Conservation (phyloP, 768 basidiomycete genomes). For the Collybiopsis luxurians region DNA sequence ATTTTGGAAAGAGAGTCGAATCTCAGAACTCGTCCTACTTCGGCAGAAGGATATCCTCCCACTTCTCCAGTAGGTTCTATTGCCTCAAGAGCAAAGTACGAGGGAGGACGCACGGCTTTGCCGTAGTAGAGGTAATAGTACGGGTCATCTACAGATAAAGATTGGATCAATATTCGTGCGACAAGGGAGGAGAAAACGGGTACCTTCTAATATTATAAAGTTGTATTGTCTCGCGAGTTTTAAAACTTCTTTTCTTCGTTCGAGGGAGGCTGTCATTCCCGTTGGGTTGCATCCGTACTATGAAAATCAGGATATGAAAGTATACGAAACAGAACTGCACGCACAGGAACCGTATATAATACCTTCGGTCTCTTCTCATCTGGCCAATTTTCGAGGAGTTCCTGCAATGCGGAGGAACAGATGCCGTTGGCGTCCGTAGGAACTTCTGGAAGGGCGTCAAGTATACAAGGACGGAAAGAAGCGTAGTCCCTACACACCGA, state of each 20-base stretch:
- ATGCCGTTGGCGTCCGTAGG: slow-evolving; percentile 76
- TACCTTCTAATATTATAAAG: slow-evolving; percentile 85
- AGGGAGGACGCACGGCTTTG: slow-evolving; percentile 57
- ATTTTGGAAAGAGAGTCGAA: slow-evolving; percentile 92
- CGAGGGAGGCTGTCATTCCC: slow-evolving; percentile 70
- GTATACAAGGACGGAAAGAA: background rate
- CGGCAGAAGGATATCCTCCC: slow-evolving; percentile 14
- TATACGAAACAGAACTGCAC: no score
- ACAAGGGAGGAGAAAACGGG: background rate
- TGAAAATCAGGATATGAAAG: background rate
- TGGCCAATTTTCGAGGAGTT: slow-evolving; percentile 75
- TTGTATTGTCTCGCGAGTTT: slow-evolving; percentile 68
- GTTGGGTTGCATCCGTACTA: slow-evolving; percentile 88
- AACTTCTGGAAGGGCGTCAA: slow-evolving; percentile 52
- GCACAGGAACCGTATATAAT: slow-evolving; percentile 80
- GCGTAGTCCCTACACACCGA: slow-evolving; percentile 40
- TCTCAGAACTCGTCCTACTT: slow-evolving; percentile 77
- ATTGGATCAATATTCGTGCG: no score
- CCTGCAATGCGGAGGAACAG: slow-evolving; percentile 52
- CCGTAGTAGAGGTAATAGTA: slow-evolving; percentile 81
- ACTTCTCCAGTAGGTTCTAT: slow-evolving; percentile 39
- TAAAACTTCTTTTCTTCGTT: slow-evolving; percentile 71
- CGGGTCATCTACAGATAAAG: slow-evolving; percentile 82
- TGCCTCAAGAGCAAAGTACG: slow-evolving; percentile 80
- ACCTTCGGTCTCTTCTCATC: slow-evolving; percentile 71